These are phyloP conservation scores for Achaetomium macrosporum DNA, from an alignment of 2,329 filamentous ascomycete species.

Conservation along the genomic window DNA sequence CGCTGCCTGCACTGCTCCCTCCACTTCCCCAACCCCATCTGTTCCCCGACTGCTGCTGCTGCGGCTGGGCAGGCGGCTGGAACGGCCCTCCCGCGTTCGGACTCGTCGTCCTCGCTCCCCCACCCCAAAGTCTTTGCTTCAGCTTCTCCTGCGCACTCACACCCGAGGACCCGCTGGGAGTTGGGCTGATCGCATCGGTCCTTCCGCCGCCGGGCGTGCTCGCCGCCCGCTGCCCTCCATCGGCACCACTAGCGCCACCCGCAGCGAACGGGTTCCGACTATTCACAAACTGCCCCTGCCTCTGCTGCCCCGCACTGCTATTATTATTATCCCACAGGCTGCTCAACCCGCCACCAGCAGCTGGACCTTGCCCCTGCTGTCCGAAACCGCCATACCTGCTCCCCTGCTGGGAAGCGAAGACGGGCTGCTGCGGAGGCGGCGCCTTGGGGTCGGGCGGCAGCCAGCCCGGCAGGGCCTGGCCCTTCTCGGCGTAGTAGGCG, in stretches of 20 bases:
- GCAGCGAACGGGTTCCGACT: slow-evolving; percentile 28
- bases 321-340: slow-evolving; percentile 58
- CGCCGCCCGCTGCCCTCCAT: slow-evolving; percentile 55
- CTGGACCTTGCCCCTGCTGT: slow-evolving; percentile 23
- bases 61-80: slow-evolving; percentile 37
- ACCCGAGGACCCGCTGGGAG: slow-evolving; percentile 32
- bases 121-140: slow-evolving; percentile 70
- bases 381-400: slow-evolving; percentile 47
- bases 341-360: slow-evolving; percentile 35
- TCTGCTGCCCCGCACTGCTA: slow-evolving; percentile 29
- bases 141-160: slow-evolving; percentile 73
- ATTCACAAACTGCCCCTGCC: slow-evolving; percentile 31
- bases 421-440: slow-evolving; percentile 48
- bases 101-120: slow-evolving; percentile 51
- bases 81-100: slow-evolving; percentile 45
- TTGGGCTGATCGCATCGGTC: slow-evolving; percentile 11
- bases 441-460: slow-evolving; percentile 84
- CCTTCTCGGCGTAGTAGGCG: slow-evolving; percentile 87
- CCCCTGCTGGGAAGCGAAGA: slow-evolving; percentile 43
- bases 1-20: slow-evolving; percentile 31
- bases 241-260: slow-evolving; percentile 30
- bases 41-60: slow-evolving; percentile 21
- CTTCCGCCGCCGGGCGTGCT: slow-evolving; percentile 42
- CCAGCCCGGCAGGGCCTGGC: slow-evolving; percentile 75
- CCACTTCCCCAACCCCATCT: slow-evolving; percentile 34